These are phyloP conservation scores for Monosporascus sp. DNA, from an alignment of 2,329 filamentous ascomycete genomes.

Conservation along the genomic window DNA sequence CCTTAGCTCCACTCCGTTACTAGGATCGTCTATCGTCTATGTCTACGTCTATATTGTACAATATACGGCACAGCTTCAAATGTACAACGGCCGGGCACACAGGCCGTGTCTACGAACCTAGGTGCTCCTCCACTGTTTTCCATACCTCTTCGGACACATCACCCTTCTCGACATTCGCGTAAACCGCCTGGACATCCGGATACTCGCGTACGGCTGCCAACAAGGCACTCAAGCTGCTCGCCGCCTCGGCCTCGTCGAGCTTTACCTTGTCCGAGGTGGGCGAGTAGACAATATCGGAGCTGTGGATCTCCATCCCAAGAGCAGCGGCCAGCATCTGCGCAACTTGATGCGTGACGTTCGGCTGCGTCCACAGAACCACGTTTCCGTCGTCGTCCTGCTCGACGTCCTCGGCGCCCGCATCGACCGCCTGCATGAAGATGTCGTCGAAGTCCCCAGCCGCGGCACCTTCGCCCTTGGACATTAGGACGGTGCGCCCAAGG, in stretches of 20 bases:
- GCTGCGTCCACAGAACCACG: slow-evolving; percentile 66
- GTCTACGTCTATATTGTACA: slow-evolving; percentile 28
- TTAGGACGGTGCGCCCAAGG: slow-evolving; percentile 71
- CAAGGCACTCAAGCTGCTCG: slow-evolving; percentile 54
- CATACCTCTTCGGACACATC: slow-evolving; percentile 47
- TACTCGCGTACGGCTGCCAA: slow-evolving; percentile 58
- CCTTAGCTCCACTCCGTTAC: too few relatives aligned
- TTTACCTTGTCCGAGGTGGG: slow-evolving; percentile 70
- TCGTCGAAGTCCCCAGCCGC: slow-evolving; percentile 52
- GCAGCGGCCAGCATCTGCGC: slow-evolving; percentile 58
- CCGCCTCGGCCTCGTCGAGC: slow-evolving; percentile 51
- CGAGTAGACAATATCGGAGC: slow-evolving; percentile 78
- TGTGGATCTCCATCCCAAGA: slow-evolving; percentile 62
- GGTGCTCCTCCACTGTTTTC: slow-evolving; percentile 45
- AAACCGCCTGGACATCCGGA: slow-evolving; percentile 71
- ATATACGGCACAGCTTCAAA: slow-evolving; percentile 4
- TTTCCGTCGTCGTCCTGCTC: slow-evolving; percentile 62
- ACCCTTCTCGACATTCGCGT: slow-evolving; percentile 60
- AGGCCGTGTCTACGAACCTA: slow-evolving; percentile 36
- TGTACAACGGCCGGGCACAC: not conserved
- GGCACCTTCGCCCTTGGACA: slow-evolving; percentile 37
- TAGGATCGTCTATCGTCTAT: not conserved
- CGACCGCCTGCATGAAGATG: slow-evolving; percentile 74
- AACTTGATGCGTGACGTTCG: slow-evolving; percentile 57
- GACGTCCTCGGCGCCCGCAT: slow-evolving; percentile 75